Evolutionary conservation across 192 early-diverging fungal genomes (phyloP).

Genomic region (Coemansia sp.): DNA sequence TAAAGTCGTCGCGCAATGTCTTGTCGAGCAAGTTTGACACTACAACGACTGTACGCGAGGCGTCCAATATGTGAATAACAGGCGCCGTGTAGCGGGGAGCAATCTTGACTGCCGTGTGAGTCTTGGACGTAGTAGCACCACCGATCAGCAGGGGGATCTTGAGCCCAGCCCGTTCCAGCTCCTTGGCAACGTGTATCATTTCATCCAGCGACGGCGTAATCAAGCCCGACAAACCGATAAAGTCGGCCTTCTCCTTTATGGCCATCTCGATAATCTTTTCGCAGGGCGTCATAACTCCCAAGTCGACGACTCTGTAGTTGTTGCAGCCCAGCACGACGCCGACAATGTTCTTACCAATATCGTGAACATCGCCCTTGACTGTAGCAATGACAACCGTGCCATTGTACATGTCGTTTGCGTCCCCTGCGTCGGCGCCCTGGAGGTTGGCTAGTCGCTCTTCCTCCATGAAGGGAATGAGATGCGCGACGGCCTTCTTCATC

Average conservation of each 20-base stretch:
- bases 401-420: slow-evolving; percentile 78
- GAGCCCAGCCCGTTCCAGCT: slow-evolving; percentile 84
- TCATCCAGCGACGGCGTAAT: slow-evolving; percentile 97
- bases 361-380: slow-evolving; percentile 97
- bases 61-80: slow-evolving; percentile 88
- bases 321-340: slow-evolving; percentile 97
- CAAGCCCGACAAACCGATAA: slow-evolving; percentile 92
- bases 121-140: slow-evolving; percentile 94
- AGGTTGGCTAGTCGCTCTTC: slow-evolving; percentile 82
- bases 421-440: slow-evolving; percentile 48
- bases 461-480: slow-evolving; percentile 94
- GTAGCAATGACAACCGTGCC: slow-evolving; percentile 93
- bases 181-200: slow-evolving; percentile 96
- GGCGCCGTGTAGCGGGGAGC: slow-evolving; percentile 83
- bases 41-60: slow-evolving; percentile 89
- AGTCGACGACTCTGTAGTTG: slow-evolving; percentile 92
- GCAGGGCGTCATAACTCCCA: slow-evolving; percentile 95
- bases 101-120: slow-evolving; percentile 97
- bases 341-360: slow-evolving; percentile 98
- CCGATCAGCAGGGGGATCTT: slow-evolving; percentile 93
- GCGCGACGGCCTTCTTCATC: slow-evolving; percentile 98
- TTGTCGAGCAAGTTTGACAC: slow-evolving; percentile 86
- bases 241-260: slow-evolving; percentile 85
- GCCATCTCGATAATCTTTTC: slow-evolving; percentile 92
- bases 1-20: slow-evolving; percentile 79